phyloP scores from a whole-genome alignment of 176 grass and related monocot genomes.

The Miscanthus lutarioriparius region DNA sequence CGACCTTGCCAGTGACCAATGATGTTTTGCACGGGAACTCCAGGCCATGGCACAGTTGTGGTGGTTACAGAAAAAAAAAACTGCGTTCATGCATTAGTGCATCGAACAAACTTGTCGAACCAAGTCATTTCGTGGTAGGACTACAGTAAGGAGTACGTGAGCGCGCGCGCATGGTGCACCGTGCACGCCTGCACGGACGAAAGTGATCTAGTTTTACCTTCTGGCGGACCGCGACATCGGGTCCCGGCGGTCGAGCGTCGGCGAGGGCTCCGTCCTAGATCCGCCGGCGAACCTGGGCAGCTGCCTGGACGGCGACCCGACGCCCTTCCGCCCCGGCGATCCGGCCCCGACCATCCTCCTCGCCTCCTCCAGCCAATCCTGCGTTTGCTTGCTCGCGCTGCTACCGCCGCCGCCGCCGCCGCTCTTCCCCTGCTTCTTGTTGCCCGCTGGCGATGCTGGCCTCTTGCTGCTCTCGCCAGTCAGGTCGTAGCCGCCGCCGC shows the following conservation, averaged over 20 bases:
- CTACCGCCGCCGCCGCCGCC: not conserved
- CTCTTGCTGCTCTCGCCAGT: conserved; percentile 34
- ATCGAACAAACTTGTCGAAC: not conserved
- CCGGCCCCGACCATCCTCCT: conserved; percentile 52
- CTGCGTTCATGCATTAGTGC: not conserved
- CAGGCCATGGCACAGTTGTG: not conserved
- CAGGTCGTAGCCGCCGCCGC: conserved; percentile 44
- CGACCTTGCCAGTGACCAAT: not conserved
- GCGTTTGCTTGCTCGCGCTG: conserved; percentile 50
- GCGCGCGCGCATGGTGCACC: not conserved
- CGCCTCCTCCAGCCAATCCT: conserved; percentile 71
- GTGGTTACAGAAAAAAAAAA: not conserved
- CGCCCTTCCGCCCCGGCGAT: conserved; percentile 38
- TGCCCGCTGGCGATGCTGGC: not conserved
- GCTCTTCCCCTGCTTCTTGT: conserved; percentile 32
- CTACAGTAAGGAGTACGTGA: not conserved
- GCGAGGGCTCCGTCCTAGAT: conserved; percentile 30
- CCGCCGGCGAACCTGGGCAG: conserved; percentile 51
- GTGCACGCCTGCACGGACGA: no score
- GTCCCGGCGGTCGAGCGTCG: conserved; percentile 61
- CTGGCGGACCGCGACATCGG: conserved; percentile 65
- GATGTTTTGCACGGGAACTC: not conserved
- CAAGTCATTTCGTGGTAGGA: not conserved
- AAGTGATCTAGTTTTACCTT: conserved; percentile 34
- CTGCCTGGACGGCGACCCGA: conserved; percentile 49